Conservation (phyloP, 225 moss, liverwort and hornwort genomes). For the Pseudoscleropodium purum region DNA sequence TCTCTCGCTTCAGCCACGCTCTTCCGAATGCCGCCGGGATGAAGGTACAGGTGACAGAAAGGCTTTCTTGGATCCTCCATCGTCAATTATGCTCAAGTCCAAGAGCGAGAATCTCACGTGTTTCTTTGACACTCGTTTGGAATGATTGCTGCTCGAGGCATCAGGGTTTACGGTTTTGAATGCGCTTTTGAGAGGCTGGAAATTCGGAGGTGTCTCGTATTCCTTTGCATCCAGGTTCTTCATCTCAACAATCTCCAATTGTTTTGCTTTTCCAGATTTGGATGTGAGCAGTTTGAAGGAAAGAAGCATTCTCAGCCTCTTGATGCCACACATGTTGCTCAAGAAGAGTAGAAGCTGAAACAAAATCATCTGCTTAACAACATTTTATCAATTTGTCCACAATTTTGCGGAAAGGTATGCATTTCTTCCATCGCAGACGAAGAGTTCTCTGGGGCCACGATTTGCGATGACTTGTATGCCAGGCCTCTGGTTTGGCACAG, state of each 20-base stretch:
- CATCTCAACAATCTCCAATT: neutral
- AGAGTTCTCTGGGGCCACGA: neutral
- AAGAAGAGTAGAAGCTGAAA: neutral
- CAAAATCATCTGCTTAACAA: neutral
- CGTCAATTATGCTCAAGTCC: slow-evolving; percentile 5
- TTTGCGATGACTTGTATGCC: neutral
- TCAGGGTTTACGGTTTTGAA: neutral
- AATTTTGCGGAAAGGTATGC: neutral
- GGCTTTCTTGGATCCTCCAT: neutral
- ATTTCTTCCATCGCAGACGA: neutral
- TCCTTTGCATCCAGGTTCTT: neutral
- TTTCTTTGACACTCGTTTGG: neutral
- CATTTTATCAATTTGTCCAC: neutral
- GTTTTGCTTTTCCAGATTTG: neutral
- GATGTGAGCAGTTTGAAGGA: neutral
- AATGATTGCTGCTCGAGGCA: neutral
- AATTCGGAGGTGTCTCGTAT: neutral
- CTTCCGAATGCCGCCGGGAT: neutral
- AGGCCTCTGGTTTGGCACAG: neutral
- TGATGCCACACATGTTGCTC: slow-evolving; percentile 26
- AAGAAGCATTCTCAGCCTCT: neutral
- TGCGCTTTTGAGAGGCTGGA: slow-evolving; percentile 22
- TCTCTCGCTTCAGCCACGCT: neutral
- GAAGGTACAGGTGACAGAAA: slow-evolving; percentile 19
- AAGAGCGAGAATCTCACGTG: slow-evolving; percentile 24